phyloP scores from a whole-genome alignment of 148 eudicot genomes.

The Mesembryanthemum crystallinum region DNA sequence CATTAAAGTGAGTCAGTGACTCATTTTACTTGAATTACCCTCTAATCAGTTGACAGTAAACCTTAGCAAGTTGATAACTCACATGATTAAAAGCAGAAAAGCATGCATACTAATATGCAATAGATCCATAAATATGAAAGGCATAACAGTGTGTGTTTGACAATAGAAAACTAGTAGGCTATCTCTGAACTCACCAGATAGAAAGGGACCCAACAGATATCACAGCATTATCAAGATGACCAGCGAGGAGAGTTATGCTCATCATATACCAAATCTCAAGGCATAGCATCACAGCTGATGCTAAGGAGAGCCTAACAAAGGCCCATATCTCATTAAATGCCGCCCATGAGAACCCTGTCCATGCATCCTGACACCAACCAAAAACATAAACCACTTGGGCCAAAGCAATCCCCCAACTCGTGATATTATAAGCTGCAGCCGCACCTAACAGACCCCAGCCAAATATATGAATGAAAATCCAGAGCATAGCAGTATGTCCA shows the following conservation, averaged over 20 bases:
- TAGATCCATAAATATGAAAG: too few relatives aligned
- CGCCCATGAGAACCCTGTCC: conserved; percentile 55
- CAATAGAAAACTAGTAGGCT: neutral
- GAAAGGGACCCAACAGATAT: conserved; percentile 78
- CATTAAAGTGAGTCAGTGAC: neutral
- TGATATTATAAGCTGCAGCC: conserved; percentile 52
- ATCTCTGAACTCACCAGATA: conserved; percentile 52
- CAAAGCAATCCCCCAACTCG: conserved; percentile 41
- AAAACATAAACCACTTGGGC: conserved; percentile 59
- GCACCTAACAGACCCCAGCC: conserved; percentile 70
- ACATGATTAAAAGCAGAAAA: neutral
- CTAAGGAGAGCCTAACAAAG: conserved; percentile 66
- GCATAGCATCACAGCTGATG: conserved; percentile 79
- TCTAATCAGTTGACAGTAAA: neutral
- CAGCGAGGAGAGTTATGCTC: conserved; percentile 63
- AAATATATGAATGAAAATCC: conserved; percentile 48
- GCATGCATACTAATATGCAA: neutral
- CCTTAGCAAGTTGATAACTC: neutral
- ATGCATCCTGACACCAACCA: conserved; percentile 68
- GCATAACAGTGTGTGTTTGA: too few relatives aligned
- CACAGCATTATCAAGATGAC: conserved; percentile 60
- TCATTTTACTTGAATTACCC: neutral
- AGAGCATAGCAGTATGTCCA: conserved; percentile 41
- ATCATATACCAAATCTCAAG: conserved; percentile 78
- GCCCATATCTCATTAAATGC: conserved; percentile 74